A percentile compares a stretch with the other conserved stretches of the same genome.
Conservation (phyloP, 2,329 filamentous ascomycete genomes). For the Venturia nashicola region DNA sequence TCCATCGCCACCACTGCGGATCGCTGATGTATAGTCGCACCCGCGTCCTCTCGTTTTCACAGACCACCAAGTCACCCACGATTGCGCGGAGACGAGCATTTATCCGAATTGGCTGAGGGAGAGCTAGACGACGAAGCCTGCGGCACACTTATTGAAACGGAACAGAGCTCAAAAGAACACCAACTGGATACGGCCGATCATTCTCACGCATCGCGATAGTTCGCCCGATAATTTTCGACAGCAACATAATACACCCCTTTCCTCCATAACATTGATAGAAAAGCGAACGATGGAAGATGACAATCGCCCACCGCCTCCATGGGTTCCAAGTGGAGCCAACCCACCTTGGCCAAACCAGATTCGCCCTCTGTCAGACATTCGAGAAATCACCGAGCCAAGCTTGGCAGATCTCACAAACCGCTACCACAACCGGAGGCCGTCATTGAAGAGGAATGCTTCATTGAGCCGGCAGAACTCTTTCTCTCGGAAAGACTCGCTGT, state of each 20-base stretch:
- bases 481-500: neutral
- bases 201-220: neutral
- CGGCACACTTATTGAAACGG: conserved; percentile 1
- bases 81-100: neutral
- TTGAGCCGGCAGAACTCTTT: conserved; percentile 8
- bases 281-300: neutral
- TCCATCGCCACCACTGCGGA: neutral
- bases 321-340: neutral
- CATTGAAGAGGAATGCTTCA: conserved; percentile 16
- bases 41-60: conserved; percentile 5
- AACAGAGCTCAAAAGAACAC: neutral
- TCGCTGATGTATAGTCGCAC: neutral
- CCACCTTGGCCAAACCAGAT: conserved; percentile 20
- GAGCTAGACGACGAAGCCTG: neutral
- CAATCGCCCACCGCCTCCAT: conserved; percentile 7
- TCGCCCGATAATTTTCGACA: neutral
- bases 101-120: neutral
- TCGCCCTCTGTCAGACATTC: conserved; percentile 37
- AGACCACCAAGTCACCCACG: neutral
- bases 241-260: neutral
- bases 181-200: conserved; percentile 1
- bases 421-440: conserved; percentile 12
- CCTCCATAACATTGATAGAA: conserved; percentile 1
- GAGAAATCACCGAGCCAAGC: conserved; percentile 37
- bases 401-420: conserved; percentile 25